phyloP scores from a whole-genome alignment of 2,329 filamentous ascomycete species.

The Calonectria crousiana region DNA sequence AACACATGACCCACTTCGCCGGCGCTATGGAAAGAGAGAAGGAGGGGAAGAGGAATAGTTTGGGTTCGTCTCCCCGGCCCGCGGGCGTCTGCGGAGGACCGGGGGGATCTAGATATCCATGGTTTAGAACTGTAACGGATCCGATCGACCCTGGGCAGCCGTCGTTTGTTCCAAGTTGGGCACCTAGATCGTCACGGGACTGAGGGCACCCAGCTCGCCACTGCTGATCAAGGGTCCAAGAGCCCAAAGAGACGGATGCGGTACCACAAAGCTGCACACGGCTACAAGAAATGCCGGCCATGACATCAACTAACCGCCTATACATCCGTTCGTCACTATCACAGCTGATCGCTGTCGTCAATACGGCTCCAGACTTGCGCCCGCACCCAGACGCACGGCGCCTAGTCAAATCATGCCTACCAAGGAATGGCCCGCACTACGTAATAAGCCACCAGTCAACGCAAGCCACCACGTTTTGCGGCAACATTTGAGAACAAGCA shows the following conservation, averaged over 20 bases:
- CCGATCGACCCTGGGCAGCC: neutral
- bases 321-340: neutral
- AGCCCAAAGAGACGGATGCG: neutral
- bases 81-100: neutral
- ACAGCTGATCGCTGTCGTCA: neutral
- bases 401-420: conserved; percentile 5
- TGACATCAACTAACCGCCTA: neutral
- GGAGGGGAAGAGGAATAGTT: neutral
- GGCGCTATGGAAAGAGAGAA: neutral
- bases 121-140: neutral
- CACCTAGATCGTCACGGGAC: neutral
- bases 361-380: neutral
- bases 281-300: neutral
- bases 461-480: conserved; percentile 17
- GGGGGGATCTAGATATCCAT: conserved; percentile 2
- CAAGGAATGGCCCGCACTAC: neutral
- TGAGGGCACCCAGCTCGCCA: neutral
- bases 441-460: neutral
- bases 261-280: neutral
- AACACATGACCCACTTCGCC: neutral
- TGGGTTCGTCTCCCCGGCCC: neutral
- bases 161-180: conserved; percentile 3
- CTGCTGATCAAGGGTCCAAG: neutral
- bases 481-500: neutral
- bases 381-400: neutral